phyloP scores from a whole-genome alignment of 129 eudicot species.

The Flaveria ramosissima region DNA sequence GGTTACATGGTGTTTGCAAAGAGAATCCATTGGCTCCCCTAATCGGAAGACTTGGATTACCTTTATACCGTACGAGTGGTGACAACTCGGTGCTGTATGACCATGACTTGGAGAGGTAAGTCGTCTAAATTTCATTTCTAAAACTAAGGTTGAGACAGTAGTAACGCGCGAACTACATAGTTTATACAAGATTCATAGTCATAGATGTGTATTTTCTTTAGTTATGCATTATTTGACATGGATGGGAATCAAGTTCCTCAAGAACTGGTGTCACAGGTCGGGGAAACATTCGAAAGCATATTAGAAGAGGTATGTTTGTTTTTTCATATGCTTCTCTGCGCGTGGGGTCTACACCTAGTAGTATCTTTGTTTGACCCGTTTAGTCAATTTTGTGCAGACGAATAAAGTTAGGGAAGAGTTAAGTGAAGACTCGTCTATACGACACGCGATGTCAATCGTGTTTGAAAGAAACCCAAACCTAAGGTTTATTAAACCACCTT shows the following conservation, averaged over 20 bases:
- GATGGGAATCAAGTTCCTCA: slow-evolving; percentile 92
- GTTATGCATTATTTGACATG: slow-evolving; percentile 81
- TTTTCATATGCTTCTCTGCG: too few species aligned
- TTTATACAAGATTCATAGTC: background rate
- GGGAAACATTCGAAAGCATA: slow-evolving; percentile 70
- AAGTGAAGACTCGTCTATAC: slow-evolving; percentile 67
- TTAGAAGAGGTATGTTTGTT: slow-evolving; percentile 70
- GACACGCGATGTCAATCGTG: slow-evolving; percentile 70
- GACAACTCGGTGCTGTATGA: slow-evolving; percentile 97
- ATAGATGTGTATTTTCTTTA: slow-evolving; percentile 31
- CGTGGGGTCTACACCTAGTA: background rate
- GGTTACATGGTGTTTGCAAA: slow-evolving; percentile 98
- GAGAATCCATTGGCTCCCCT: slow-evolving; percentile 95
- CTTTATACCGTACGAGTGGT: slow-evolving; percentile 94
- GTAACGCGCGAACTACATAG: background rate
- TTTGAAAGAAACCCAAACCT: slow-evolving; percentile 80
- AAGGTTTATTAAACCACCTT: slow-evolving; percentile 46
- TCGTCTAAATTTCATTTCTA: background rate
- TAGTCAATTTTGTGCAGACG: slow-evolving; percentile 50
- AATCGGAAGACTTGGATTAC: slow-evolving; percentile 86
- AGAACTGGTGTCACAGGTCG: slow-evolving; percentile 77
- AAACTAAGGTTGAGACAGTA: background rate
- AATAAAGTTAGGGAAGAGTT: slow-evolving; percentile 67
- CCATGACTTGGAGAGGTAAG: slow-evolving; percentile 92
- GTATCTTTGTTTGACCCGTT: background rate